Evolutionary conservation across 306 rosid species (phyloP), one percentile per base, ranked within the genome.

Genomic region (Fragaria vesca): DNA sequence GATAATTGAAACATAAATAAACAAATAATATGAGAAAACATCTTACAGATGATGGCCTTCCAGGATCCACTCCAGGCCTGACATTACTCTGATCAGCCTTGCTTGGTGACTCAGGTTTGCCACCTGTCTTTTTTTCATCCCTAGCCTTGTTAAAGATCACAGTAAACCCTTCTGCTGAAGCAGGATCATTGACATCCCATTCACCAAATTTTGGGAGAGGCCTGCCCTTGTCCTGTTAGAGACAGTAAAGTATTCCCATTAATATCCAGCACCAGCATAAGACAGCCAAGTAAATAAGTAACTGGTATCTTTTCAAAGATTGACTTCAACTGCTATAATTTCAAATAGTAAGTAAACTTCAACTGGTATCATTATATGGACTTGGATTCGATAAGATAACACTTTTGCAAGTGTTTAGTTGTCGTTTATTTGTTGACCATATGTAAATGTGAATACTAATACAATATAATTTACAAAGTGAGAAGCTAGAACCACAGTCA

Each of bases 101-200:
- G 86, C 87, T 89, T 1, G 99, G 97, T 6, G 99, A 95, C 81
- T 91, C 99, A 30, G 97, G 88, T 76, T 92, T 91, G 67, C 97
- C 97, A 78, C 99, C 99, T 0, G 99, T 88, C 87, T 95, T 95
- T 82, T 95, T 95, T 86, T 95, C 99, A 91, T 90, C 93, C 82
- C 97, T 89, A 36, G 99, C 99, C 85, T 95, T 95, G 82, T 95
- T 93, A 79, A 95, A 95, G 74, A 95, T 95, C 89, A 95, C 97
- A 62, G 99, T 95, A 84, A 95, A 95, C 62, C 97, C 99, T 88
- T 95, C 99, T 57, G 99, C 97, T 12, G 99, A 95, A 85, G 99
- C 89, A 73, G 99, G 99, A 88, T 95, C 97, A 77, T 95, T 95
- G 78, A 91, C 99, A 80, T 95, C 97, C 99, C 99, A 95, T 85